Conservation (phyloP, 225 moss, liverwort and hornwort genomes). For the Pseudisothecium myosuroides region DNA sequence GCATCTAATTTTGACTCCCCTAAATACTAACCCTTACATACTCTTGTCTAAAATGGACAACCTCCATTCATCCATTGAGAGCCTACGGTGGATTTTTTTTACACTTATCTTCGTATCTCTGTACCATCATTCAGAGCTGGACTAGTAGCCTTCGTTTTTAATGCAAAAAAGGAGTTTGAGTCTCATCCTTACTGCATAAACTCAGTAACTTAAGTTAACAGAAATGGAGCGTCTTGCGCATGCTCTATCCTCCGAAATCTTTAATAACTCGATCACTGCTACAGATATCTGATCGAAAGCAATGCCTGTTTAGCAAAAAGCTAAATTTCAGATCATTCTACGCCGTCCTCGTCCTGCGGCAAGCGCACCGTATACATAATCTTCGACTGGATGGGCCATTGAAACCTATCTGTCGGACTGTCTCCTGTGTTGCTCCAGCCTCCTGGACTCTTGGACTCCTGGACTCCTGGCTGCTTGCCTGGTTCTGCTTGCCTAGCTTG, state of each 20-base stretch:
- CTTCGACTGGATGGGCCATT: neutral
- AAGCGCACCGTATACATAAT: too few species aligned
- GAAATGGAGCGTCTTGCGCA: neutral
- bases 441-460: too few species aligned
- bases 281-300: neutral
- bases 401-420: neutral
- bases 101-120: neutral
- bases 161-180: neutral
- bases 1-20: neutral
- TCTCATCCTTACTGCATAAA: neutral
- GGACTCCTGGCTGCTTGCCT: neutral
- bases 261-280: too few species aligned
- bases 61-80: neutral
- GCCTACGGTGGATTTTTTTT: neutral
- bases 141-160: neutral
- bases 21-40: neutral
- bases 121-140: neutral
- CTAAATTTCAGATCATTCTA: neutral
- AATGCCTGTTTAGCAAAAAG: neutral
- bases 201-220: neutral
- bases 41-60: neutral
- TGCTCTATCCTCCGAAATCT: neutral
- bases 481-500: neutral
- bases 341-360: neutral
- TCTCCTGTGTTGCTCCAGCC: neutral